phyloP scores from a whole-genome alignment of 2,329 filamentous ascomycete genomes.

The Achaetomium macrosporum region DNA sequence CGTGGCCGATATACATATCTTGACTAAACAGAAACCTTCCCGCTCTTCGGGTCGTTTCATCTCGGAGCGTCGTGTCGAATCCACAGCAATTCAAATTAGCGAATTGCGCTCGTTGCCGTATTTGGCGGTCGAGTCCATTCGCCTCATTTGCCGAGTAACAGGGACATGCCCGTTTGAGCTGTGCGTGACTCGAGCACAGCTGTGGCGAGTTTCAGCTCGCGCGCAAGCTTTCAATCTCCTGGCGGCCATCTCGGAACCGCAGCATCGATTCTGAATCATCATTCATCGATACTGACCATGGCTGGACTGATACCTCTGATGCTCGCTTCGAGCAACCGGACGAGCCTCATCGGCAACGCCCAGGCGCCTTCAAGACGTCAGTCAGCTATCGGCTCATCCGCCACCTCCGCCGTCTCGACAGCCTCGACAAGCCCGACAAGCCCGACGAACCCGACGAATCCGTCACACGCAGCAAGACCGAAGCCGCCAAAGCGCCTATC shows the following conservation, averaged over 20 bases:
- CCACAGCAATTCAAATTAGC: slow-evolving; percentile 15
- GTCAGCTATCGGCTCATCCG: slow-evolving; percentile 2
- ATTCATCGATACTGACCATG: slow-evolving; percentile 19
- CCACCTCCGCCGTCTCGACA: too few species aligned
- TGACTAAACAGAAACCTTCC: slow-evolving; percentile 2
- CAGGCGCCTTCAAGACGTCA: slow-evolving; percentile 7
- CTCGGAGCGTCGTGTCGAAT: slow-evolving; percentile 10
- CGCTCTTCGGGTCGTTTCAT: slow-evolving; percentile 13
- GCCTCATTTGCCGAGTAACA: slow-evolving; percentile 18
- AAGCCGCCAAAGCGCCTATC: slow-evolving; percentile 25
- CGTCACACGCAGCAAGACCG: slow-evolving; percentile 12
- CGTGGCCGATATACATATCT: slow-evolving; percentile 2
- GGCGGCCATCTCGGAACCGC: background rate
- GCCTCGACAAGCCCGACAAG: background rate
- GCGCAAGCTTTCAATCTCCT: too few species aligned
- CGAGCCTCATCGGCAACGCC: slow-evolving; percentile 15
- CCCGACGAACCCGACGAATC: slow-evolving; percentile 14
- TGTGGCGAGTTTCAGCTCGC: slow-evolving; percentile 13
- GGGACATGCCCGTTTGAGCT: slow-evolving; percentile 16
- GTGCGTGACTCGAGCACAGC: background rate
- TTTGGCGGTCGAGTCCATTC: slow-evolving; percentile 13
- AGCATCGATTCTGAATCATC: background rate
- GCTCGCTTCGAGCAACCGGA: slow-evolving; percentile 23
- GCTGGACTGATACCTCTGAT: slow-evolving; percentile 26
- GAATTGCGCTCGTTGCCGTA: slow-evolving; percentile 15